Evolutionary conservation across 305 asterid species (phyloP).

Genomic region (Fraxinus dipetala): DNA sequence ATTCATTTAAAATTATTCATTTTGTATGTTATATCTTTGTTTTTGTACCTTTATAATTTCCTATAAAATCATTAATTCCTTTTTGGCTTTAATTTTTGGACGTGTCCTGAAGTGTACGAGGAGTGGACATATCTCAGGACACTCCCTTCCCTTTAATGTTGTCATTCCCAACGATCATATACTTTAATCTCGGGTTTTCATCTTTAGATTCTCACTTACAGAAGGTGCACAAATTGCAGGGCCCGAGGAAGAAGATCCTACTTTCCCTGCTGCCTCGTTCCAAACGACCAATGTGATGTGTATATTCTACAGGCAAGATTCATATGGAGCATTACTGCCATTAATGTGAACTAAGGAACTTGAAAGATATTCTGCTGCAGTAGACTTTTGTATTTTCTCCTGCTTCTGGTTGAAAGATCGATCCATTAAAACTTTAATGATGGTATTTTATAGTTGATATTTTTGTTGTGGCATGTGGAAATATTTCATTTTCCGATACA

Average conservation of each 20-base stretch:
- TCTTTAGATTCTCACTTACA: slow-evolving; percentile 7
- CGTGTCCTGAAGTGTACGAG: background rate
- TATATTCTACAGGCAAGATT: background rate
- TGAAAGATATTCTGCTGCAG: background rate
- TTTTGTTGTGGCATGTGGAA: background rate
- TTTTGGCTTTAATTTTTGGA: background rate
- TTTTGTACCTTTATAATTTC: background rate
- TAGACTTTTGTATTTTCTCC: background rate
- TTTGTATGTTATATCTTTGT: background rate
- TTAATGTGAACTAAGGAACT: background rate
- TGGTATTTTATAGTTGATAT: background rate
- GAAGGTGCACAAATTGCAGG: slow-evolving; percentile 44
- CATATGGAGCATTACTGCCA: slow-evolving; percentile 5
- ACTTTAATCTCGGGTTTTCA: background rate
- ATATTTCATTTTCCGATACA: background rate
- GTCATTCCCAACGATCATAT: background rate
- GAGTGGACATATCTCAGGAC: background rate
- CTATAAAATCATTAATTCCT: background rate
- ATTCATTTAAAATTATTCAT: background rate
- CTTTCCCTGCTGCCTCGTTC: slow-evolving; percentile 55
- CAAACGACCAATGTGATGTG: slow-evolving; percentile 47
- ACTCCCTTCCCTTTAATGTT: background rate
- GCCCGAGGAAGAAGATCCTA: slow-evolving; percentile 85
- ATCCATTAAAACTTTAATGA: background rate
- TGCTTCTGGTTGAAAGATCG: slow-evolving; percentile 17